Percentiles rank a stretch among this genome's conserved stretches.
Evolutionary conservation across 2,329 filamentous ascomycete genomes (phyloP).

Genomic region (Anisogramma anomala): DNA sequence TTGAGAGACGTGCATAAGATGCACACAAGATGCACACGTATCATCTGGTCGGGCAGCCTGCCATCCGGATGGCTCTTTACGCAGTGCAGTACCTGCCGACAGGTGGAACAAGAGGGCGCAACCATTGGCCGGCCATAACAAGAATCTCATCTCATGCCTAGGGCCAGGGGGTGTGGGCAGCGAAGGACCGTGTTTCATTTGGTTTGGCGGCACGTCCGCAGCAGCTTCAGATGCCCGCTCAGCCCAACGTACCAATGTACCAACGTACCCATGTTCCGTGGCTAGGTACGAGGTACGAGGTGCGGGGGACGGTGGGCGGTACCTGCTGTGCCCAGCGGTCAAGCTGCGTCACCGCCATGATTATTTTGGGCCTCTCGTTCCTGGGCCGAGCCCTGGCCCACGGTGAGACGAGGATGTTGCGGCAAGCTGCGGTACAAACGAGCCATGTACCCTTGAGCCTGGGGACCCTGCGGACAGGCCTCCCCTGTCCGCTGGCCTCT

Average conservation of each 20-base stretch:
- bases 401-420: constrained; percentile 12
- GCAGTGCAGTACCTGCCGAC: too few relatives aligned
- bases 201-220: constrained; percentile 11
- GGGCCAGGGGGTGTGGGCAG: constrained; percentile 8
- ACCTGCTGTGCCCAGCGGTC: constrained; percentile 3
- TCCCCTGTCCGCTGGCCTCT: not conserved
- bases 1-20: too few relatives aligned
- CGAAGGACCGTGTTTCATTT: constrained; percentile 11
- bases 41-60: too few relatives aligned
- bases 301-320: too few relatives aligned
- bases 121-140: constrained; percentile 13
- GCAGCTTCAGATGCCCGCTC: too few relatives aligned
- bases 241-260: too few relatives aligned
- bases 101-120: not conserved
- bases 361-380: constrained; percentile 13
- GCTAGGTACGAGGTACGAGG: too few relatives aligned
- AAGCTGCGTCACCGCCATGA: constrained; percentile 14
- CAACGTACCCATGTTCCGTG: too few relatives aligned
- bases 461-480: not conserved
- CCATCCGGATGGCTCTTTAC: too few relatives aligned
- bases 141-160: constrained; percentile 7
- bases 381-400: constrained; percentile 10
- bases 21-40: too few relatives aligned
- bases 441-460: constrained; percentile 8
- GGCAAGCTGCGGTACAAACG: constrained; percentile 14